These are phyloP conservation scores for Botrytis porri DNA, from an alignment of 2,329 filamentous ascomycete genomes.

Conservation along the genomic window DNA sequence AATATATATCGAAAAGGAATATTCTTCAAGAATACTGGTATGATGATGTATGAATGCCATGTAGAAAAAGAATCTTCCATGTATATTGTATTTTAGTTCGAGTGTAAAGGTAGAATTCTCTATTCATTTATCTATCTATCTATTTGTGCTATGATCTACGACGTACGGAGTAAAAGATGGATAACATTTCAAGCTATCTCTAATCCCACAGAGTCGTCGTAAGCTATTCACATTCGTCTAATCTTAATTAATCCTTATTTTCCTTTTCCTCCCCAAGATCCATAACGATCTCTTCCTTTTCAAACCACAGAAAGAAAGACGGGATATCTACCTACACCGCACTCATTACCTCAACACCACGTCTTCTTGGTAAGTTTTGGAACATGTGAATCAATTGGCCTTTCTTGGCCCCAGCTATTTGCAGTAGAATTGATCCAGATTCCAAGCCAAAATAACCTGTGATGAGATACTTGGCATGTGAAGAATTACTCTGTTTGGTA, in stretches of 20 bases:
- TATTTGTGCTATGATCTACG: neutral
- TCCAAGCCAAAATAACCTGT: neutral
- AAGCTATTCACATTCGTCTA: neutral
- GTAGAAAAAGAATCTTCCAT: neutral
- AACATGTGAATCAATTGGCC: conserved; percentile 2
- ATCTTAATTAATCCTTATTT: neutral
- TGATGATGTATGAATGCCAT: neutral
- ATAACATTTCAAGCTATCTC: neutral
- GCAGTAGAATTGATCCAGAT: neutral
- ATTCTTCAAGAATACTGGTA: neutral
- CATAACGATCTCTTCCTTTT: neutral
- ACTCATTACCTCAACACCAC: neutral
- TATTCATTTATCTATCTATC: neutral
- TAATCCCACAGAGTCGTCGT: neutral
- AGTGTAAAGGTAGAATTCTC: neutral
- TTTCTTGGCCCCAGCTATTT: neutral
- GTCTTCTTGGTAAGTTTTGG: neutral
- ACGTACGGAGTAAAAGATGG: no score
- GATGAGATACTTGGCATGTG: conserved; percentile 3
- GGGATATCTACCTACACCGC: neutral
- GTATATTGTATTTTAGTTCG: neutral
- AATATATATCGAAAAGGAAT: neutral
- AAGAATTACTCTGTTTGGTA: neutral
- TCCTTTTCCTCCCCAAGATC: no score
- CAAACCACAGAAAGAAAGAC: neutral